Percentiles rank a stretch among this genome's conserved stretches.
Conservation (phyloP, 2,329 filamentous ascomycete genomes). For the Ophiostoma tasmaniense region DNA sequence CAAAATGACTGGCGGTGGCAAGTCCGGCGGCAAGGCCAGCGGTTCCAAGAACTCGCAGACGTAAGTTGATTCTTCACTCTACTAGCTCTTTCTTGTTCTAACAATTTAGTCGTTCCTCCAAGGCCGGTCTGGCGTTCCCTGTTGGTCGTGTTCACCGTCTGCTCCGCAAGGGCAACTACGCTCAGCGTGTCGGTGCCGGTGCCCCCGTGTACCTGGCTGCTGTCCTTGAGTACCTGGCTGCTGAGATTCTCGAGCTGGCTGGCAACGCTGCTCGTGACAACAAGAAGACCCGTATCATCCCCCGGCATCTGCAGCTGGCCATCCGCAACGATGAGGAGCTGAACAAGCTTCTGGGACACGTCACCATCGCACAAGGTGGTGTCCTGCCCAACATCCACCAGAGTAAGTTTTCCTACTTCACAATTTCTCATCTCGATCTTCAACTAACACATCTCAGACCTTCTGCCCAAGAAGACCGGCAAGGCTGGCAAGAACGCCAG, state of each 20-base stretch:
- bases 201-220: slow-evolving; percentile 95
- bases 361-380: slow-evolving; percentile 96
- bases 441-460: slow-evolving; percentile 51
- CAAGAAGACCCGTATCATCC: slow-evolving; percentile 99
- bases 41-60: slow-evolving; percentile 99
- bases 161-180: slow-evolving; percentile 98
- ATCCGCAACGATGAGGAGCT: slow-evolving; percentile 99
- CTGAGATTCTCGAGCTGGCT: slow-evolving; percentile 97
- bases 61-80: slow-evolving; percentile 53
- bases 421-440: background rate
- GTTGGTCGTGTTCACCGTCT: slow-evolving; percentile 99
- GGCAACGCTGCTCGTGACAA: slow-evolving; percentile 98
- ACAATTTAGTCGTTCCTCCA: slow-evolving; percentile 78
- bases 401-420: slow-evolving; percentile 53
- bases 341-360: slow-evolving; percentile 96
- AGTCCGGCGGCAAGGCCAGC: slow-evolving; percentile 99
- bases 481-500: slow-evolving; percentile 88
- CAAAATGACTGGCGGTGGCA: slow-evolving; percentile 99
- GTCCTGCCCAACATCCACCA: slow-evolving; percentile 98
- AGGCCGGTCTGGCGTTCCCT: slow-evolving; percentile 97
- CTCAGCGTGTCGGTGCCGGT: slow-evolving; percentile 97
- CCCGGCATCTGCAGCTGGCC: slow-evolving; percentile 95
- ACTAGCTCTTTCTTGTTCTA: slow-evolving; percentile 26
- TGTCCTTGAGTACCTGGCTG: slow-evolving; percentile 95
- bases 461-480: slow-evolving; percentile 97